Base-by-base conservation (phyloP, 2,329 filamentous ascomycete species). In the Ceratocystis colombiana region DNA sequence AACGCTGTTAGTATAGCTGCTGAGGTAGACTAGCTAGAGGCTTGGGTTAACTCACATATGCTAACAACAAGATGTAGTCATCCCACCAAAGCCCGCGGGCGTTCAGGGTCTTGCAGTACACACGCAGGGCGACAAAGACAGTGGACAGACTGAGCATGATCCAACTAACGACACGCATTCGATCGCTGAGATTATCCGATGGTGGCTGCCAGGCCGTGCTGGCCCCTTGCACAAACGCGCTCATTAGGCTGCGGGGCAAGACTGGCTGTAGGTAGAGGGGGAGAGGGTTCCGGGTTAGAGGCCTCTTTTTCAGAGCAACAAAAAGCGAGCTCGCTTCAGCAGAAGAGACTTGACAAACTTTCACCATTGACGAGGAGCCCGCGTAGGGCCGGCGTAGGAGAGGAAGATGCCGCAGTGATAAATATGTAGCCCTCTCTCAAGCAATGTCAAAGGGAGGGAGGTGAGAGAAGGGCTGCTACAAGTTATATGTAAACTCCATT, bases 51-150 rank as follows among this genome's bases (percentile, higher is more conserved):
- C 74, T 65, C 68, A 73, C 71, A 68, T 69, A 73, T 20, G 72
- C 67, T 33, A 70, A 64, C 33, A 73, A 64, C 7, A 73, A 66
- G 2, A 73, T 64, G 17, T 70, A 70, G 63, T 73, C 72, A 44
- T 72, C 72, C 71, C 71, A 73, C 72, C 72, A 73, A 6, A 72
- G 63, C 0, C 71, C 69, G 2, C 70, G 67, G 17, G 69, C 69
- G 57, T 70, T 70, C 30, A 66, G 64, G 28, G 68, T 69, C 66
- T 72, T 72, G 68, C 71, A 71, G 41, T 71, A 72, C 5, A 72
- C 28, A 2, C 71, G 67, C 4, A 72, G 64, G 15, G 57, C 65
- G 3, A 72, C 64, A 65, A 72, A 72, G 10, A 70, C 53, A 1
- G 64, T 53, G 10, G 71, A 67, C 7, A 71, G 28, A 12, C 63